Conservation (phyloP, 208 protist genomes). For the Blastocrithidia nonstop region DNA sequence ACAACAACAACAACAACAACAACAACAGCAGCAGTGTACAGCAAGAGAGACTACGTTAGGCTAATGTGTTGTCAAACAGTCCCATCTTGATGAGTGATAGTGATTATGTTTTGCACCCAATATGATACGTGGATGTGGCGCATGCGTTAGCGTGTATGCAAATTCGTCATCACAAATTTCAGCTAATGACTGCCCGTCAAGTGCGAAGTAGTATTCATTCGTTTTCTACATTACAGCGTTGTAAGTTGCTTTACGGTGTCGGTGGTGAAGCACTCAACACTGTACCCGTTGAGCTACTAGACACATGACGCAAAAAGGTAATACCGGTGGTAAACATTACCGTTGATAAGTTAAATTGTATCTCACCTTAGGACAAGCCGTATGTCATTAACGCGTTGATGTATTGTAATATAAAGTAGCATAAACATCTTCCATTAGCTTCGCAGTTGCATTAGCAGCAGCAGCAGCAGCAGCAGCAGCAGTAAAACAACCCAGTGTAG, state of each 20-base stretch:
- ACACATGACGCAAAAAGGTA: slow-evolving; percentile 47
- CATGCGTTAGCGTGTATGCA: slow-evolving; percentile 60
- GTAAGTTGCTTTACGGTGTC: slow-evolving; percentile 67
- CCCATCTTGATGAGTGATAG: slow-evolving; percentile 9
- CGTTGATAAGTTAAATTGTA: slow-evolving; percentile 33
- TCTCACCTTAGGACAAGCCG: slow-evolving; percentile 48
- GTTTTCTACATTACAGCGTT: slow-evolving; percentile 42
- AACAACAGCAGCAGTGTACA: background rate
- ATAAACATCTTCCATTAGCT: slow-evolving; percentile 46
- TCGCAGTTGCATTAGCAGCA: slow-evolving; percentile 4
- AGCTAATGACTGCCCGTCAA: slow-evolving; percentile 50
- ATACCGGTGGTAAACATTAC: slow-evolving; percentile 23
- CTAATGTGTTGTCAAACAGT: slow-evolving; percentile 1
- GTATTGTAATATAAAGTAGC: slow-evolving; percentile 40
- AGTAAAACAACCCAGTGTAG: slow-evolving; percentile 58
- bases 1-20: background rate
- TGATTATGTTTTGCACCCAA: slow-evolving; percentile 20
- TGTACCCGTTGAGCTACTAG: slow-evolving; percentile 26
- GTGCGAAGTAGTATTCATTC: slow-evolving; percentile 23
- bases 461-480: slow-evolving; percentile 6
- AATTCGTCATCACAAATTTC: slow-evolving; percentile 65
- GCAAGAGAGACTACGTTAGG: background rate
- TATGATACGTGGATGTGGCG: slow-evolving; percentile 71
- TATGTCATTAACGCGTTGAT: slow-evolving; percentile 66
- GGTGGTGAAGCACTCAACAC: slow-evolving; percentile 18